Percentiles rank a stretch among this genome's conserved stretches.
These are phyloP conservation scores for Starmerella apis DNA, from an alignment of 805 yeast species.

Conservation along the genomic window DNA sequence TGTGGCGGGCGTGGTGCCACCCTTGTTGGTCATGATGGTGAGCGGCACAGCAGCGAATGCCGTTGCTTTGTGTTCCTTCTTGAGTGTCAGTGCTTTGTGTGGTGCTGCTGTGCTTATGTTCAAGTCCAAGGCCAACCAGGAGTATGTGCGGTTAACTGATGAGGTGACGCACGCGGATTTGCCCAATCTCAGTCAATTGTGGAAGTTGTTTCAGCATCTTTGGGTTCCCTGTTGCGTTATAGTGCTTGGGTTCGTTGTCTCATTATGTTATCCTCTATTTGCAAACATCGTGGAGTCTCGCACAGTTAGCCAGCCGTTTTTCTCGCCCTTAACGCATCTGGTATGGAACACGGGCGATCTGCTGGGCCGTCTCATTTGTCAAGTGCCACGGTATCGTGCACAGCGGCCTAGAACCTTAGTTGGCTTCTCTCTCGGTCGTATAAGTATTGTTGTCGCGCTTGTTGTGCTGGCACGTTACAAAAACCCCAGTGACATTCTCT, in stretches of 20 bases:
- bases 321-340: slow-evolving; percentile 67
- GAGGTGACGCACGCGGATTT: slow-evolving; percentile 5
- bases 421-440: slow-evolving; percentile 45
- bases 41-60: slow-evolving; percentile 37
- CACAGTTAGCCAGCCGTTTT: slow-evolving; percentile 35
- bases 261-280: slow-evolving; percentile 80
- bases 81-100: slow-evolving; percentile 21
- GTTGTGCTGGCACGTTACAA: slow-evolving; percentile 52
- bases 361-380: slow-evolving; percentile 61
- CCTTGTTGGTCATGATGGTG: slow-evolving; percentile 53
- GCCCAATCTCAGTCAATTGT: slow-evolving; percentile 6
- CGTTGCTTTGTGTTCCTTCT: slow-evolving; percentile 36
- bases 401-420: slow-evolving; percentile 39
- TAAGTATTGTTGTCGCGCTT: slow-evolving; percentile 57
- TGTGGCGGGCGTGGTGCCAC: slow-evolving; percentile 84
- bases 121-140: slow-evolving; percentile 9
- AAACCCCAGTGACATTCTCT: slow-evolving; percentile 35
- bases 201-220: slow-evolving; percentile 29
- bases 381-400: slow-evolving; percentile 36
- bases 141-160: slow-evolving; percentile 19
- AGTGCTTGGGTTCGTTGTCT: slow-evolving; percentile 59
- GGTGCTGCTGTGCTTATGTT: slow-evolving; percentile 12
- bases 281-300: slow-evolving; percentile 59
- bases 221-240: slow-evolving; percentile 57
- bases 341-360: slow-evolving; percentile 89